phyloP scores from a whole-genome alignment of 352 stramenopile genomes.

The Pythium coloratum region DNA sequence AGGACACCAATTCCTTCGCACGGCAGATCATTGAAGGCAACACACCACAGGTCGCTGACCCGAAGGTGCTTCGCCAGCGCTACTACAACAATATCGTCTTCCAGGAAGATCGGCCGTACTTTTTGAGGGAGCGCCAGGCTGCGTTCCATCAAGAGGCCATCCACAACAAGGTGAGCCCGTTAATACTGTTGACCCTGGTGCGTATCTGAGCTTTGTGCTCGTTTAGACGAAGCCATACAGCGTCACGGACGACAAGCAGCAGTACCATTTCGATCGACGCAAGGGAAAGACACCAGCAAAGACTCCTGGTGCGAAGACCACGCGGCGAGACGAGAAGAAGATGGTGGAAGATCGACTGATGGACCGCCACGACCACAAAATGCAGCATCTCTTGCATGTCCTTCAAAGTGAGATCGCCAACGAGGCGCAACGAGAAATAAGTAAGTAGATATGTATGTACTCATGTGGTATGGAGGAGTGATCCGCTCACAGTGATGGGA shows the following conservation, averaged over 20 bases:
- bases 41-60: background rate
- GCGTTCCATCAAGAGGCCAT: conserved; percentile 12
- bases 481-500: background rate
- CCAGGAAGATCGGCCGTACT: conserved; percentile 27
- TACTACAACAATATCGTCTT: conserved; percentile 17
- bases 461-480: background rate
- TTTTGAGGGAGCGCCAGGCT: conserved; percentile 16
- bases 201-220: background rate
- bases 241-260: conserved; percentile 38
- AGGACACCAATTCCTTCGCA: conserved; percentile 38
- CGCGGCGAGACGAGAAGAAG: conserved; percentile 1
- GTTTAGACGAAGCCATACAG: conserved; percentile 38
- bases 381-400: conserved; percentile 52
- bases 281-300: conserved; percentile 12
- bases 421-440: conserved; percentile 60
- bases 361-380: conserved; percentile 55
- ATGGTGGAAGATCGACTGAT: conserved; percentile 30
- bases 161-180: conserved; percentile 8
- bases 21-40: conserved; percentile 21
- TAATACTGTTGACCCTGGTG: background rate
- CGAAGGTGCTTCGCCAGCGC: conserved; percentile 9
- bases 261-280: conserved; percentile 51
- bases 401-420: conserved; percentile 59
- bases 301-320: background rate
- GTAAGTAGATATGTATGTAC: conserved; percentile 24